Percentiles rank a stretch among this genome's conserved stretches.
Conservation (phyloP, 2,329 filamentous ascomycete genomes). For the Cyanodermella asteris region DNA sequence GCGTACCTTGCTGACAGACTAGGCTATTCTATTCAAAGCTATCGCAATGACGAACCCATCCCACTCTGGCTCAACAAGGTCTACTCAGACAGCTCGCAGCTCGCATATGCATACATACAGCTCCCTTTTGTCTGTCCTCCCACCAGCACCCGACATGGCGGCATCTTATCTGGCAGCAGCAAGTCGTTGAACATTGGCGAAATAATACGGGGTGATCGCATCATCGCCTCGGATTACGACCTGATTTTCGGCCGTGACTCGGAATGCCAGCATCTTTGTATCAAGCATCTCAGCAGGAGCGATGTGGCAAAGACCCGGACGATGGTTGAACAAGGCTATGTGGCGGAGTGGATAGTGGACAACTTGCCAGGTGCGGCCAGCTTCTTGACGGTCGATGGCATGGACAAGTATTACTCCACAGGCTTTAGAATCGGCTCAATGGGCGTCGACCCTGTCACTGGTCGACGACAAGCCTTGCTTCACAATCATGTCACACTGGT, state of each 20-base stretch:
- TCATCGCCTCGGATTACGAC: conserved; percentile 66
- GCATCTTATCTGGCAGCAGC: conserved; percentile 53
- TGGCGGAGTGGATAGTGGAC: conserved; percentile 86
- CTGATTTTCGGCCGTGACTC: conserved; percentile 56
- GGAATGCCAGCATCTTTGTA: conserved; percentile 52
- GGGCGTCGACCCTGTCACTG: conserved; percentile 37
- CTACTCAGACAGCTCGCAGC: conserved; percentile 69
- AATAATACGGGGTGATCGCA: conserved; percentile 68
- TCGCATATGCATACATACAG: conserved; percentile 83
- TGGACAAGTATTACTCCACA: conserved; percentile 67
- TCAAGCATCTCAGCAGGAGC: conserved; percentile 37
- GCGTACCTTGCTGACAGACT: neutral
- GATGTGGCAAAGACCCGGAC: conserved; percentile 47
- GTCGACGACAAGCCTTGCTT: conserved; percentile 46
- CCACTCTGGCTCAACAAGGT: conserved; percentile 83
- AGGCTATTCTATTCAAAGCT: conserved; percentile 71
- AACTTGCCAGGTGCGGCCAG: conserved; percentile 76
- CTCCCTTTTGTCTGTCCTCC: conserved; percentile 73
- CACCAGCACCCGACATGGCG: conserved; percentile 42
- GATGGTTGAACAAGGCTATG: conserved; percentile 56
- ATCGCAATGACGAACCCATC: conserved; percentile 52
- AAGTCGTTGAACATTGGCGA: conserved; percentile 71
- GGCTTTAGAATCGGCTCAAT: conserved; percentile 75
- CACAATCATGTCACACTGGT: conserved; percentile 81
- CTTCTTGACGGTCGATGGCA: conserved; percentile 70